Base-by-base conservation (phyloP, 75 land plant species). In the Selaginella moellendorffii region DNA sequence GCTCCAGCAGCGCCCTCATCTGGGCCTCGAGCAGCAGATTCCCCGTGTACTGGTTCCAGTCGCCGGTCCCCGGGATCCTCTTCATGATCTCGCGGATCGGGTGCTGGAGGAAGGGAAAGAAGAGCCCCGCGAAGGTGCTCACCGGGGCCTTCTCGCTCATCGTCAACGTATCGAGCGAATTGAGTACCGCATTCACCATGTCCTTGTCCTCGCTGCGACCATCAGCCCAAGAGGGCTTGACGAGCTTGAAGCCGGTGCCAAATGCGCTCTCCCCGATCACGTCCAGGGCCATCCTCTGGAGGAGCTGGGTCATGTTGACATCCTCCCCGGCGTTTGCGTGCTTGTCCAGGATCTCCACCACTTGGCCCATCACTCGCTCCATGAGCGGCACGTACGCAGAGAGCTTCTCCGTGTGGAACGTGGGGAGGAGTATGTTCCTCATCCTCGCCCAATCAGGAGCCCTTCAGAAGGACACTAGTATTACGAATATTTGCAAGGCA, bases 231-330 rank as follows among this genome's bases (percentile, higher is more conserved):
- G 10, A 36, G 14, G 10, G 14, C 14, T 36, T 5, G 10, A 36
- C 46, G 14, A 5, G 14, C 46, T 5, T 29, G 56, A 86, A 86
- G 54, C 76, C 62, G 8, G 79, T 77, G 9, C 87, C 90, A 53
- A 86, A 86, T 9, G 90, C 90, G 20, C 84, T 74, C 62, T 79
- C 74, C 10, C 90, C 87, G 1, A 86, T 86, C 18, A 86, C 79
- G 63, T 83, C 87, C 0, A 81, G 74, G 26, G 86, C 78, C 28
- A 79, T 19, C 28, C 71, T 75, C 30, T 83, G 76, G 54, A 86
- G 75, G 62, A 83, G 70, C 24, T 79, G 52, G 24, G 87, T 81
- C 67, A 86, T 81, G 29, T 68, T 56, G 61, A 86, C 66, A 31
- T 83, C 84, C 51, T 79, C 68, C 2, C 10, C 30, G 10, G 62